Evolutionary conservation across 148 eudicot genomes (phyloP), one percentile per base, ranked within the genome.

Genomic region (Nyssa sinensis): DNA sequence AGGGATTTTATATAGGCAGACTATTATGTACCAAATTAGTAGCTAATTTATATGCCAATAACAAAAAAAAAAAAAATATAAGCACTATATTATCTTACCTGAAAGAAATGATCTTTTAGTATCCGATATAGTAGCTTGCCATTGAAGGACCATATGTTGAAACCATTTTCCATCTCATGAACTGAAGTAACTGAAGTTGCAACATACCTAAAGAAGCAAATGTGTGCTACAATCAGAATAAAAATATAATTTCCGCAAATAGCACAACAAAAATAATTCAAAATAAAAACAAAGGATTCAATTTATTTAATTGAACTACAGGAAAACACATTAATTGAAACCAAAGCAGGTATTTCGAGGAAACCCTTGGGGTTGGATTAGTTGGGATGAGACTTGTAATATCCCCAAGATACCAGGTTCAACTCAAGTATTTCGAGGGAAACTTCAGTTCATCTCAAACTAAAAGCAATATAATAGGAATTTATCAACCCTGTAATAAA

Each of bases 151-250:
- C 94, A 92, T 10, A 92, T 83, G 55, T 86, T 85, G 83, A 90
- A 92, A 16, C 97, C 97, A 79, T 90, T 92, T 62, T 92, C 97
- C 94, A 92, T 92, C 76, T 90, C 94, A 65, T 90, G 97, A 57
- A 92, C 92, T 7, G 97, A 90, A 3, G 94, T 90, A 55, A 90
- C 94, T 7, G 88, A 79, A 37, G 94, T 90, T 32, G 91, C 93
- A 55, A 90, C 92, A 81, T 92, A 92, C 78, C 94, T 92, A 73
- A 5, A 60, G 23, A 16, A 6, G 29, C 8, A 69, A 73, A 73
- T 31, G 24, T 7, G 24, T 9, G 53, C 0, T 7, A 6, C 30
- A 30, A 0, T 5, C 44, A 61, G 60, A 16, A 41, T 7, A 34
- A 13, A 25, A 21, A 51, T 27, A 75, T 12, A 7, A 24, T 10